These are phyloP conservation scores for Oldenlandia corymbosa DNA, from an alignment of 257 asterid species.

Conservation along the genomic window DNA sequence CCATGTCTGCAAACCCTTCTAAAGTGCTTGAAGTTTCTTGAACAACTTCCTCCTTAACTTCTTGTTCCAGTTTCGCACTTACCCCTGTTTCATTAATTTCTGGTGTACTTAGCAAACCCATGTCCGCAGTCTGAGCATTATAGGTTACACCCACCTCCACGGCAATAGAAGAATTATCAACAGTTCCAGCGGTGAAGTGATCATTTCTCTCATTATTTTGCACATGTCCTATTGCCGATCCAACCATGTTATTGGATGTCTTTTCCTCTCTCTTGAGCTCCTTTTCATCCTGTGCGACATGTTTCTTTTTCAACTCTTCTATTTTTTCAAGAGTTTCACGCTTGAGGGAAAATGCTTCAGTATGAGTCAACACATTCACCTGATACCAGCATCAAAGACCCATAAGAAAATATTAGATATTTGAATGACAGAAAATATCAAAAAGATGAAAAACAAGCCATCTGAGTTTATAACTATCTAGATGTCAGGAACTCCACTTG, in stretches of 20 bases:
- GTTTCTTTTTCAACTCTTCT: constrained; percentile 33
- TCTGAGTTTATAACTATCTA: background rate
- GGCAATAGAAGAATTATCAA: background rate
- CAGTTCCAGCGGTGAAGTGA: background rate
- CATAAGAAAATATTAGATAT: too few relatives aligned
- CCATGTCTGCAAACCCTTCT: constrained; percentile 25
- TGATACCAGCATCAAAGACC: constrained; percentile 21
- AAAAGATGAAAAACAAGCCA: background rate
- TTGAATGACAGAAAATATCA: too few relatives aligned
- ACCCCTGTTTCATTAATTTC: background rate
- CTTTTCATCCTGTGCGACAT: constrained; percentile 48
- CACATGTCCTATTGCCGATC: constrained; percentile 11
- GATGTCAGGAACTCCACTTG: background rate
- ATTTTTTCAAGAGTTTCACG: constrained; percentile 28
- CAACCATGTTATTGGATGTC: constrained; percentile 14
- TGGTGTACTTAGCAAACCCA: background rate
- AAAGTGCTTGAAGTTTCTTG: background rate
- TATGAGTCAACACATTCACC: constrained; percentile 88
- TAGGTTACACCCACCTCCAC: background rate
- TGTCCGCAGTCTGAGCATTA: background rate
- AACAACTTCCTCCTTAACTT: background rate
- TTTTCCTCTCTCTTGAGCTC: constrained; percentile 32
- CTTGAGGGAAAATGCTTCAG: constrained; percentile 25
- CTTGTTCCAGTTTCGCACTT: constrained; percentile 5
- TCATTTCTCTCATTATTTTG: background rate